These are phyloP conservation scores for Suillus sp. DNA, from an alignment of 768 basidiomycete genomes.

Conservation along the genomic window DNA sequence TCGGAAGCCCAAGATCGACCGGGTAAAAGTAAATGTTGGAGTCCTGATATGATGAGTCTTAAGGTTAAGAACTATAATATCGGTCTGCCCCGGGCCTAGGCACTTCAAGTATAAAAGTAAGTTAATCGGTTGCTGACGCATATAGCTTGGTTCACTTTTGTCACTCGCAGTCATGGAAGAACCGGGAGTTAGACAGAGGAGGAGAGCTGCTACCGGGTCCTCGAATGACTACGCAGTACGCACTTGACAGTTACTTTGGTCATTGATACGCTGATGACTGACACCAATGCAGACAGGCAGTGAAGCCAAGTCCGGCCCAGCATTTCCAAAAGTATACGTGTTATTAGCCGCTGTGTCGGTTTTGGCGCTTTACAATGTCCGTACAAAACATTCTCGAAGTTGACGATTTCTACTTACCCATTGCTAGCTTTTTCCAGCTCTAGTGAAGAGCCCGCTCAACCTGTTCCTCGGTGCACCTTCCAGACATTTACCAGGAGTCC, in stretches of 20 bases:
- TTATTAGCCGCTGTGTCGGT: slow-evolving; percentile 8
- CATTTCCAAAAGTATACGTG: slow-evolving; percentile 17
- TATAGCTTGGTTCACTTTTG: neutral
- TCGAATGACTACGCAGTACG: slow-evolving; percentile 13
- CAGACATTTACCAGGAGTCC: slow-evolving; percentile 23
- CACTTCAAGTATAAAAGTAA: neutral
- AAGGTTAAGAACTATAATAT: neutral
- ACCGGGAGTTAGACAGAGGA: slow-evolving; percentile 29
- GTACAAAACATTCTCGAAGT: neutral
- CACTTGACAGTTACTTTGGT: neutral
- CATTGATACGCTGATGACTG: neutral
- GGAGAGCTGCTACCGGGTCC: slow-evolving; percentile 2
- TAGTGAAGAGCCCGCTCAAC: slow-evolving; percentile 12
- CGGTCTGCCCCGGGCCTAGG: neutral
- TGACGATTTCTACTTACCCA: slow-evolving; percentile 6
- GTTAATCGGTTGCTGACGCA: neutral
- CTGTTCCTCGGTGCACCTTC: slow-evolving; percentile 12
- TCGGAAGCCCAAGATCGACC: too few relatives aligned
- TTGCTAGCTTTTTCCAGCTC: slow-evolving; percentile 22
- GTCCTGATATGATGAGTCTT: too few relatives aligned
- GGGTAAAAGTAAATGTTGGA: neutral
- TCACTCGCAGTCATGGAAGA: slow-evolving; percentile 16
- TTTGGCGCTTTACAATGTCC: slow-evolving; percentile 25
- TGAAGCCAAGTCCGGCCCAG: neutral
- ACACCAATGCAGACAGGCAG: slow-evolving; percentile 12